phyloP scores from a whole-genome alignment of 2,329 filamentous ascomycete species.

The Parafenestella ontariensis region DNA sequence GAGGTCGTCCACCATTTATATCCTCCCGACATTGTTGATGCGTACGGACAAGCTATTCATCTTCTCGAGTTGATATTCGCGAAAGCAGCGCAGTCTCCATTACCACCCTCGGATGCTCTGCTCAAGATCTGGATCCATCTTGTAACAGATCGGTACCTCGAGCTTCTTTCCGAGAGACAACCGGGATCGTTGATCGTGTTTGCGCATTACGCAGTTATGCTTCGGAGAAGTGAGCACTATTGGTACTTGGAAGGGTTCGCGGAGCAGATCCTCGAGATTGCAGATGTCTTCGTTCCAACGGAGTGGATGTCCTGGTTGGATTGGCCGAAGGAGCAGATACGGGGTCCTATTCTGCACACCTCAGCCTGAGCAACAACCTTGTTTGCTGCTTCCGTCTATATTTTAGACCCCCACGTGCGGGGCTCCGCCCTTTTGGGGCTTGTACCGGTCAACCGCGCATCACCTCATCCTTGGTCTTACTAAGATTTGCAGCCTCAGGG shows the following conservation, averaged over 20 bases:
- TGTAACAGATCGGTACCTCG: conserved; percentile 33
- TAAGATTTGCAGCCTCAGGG: neutral
- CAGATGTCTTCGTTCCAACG: conserved; percentile 29
- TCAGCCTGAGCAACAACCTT: conserved; percentile 38
- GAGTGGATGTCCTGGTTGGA: conserved; percentile 39
- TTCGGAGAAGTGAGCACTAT: conserved; percentile 27
- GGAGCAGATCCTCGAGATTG: conserved; percentile 33
- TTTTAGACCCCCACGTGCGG: conserved; percentile 36
- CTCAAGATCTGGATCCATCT: conserved; percentile 39
- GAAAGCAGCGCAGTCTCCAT: conserved; percentile 14
- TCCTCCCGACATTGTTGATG: conserved; percentile 37
- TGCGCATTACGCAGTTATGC: conserved; percentile 45
- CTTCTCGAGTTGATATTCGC: conserved; percentile 30
- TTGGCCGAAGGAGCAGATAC: conserved; percentile 38
- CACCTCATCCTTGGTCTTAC: neutral
- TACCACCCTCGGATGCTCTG: conserved; percentile 31
- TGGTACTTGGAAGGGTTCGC: conserved; percentile 37
- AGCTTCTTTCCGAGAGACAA: conserved; percentile 36
- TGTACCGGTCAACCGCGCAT: neutral
- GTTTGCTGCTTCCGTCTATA: conserved; percentile 58
- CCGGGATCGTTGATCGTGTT: conserved; percentile 46
- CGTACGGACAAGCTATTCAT: conserved; percentile 33
- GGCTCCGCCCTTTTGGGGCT: conserved; percentile 2
- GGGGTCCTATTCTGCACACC: conserved; percentile 1
- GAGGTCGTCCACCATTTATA: conserved; percentile 33